Base-by-base conservation (phyloP, 2,329 filamentous ascomycete species). In the Sphaerostilbella broomeana region DNA sequence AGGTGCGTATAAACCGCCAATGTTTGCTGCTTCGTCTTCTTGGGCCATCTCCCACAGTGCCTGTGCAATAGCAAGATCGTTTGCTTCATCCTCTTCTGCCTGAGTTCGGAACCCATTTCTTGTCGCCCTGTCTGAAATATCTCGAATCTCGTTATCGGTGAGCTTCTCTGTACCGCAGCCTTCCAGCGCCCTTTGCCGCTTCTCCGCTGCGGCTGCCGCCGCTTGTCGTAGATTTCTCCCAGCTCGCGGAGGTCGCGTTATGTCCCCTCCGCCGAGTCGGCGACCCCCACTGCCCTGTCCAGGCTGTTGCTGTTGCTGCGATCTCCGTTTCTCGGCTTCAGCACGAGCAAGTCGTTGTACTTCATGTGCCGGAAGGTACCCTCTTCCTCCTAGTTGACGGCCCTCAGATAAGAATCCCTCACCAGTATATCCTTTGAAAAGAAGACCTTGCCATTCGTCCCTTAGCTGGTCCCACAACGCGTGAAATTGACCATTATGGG, bases 401-500 rank as follows among this genome's bases (percentile, higher is more conserved):
- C 89, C 90, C 21, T 81, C 67, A 0, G 81, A 81, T 20, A 95
- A 65, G 62, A 95, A 95, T 0, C 85, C 85, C 60, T 95, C 88
- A 10, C 90, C 90, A 0, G 86, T 94, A 55, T 90, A 95, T 13
- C 90, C 90, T 57, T 90, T 92, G 43, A 78, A 67, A 9, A 80
- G 56, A 6, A 95, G 72, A 2, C 79, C 77, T 52, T 88, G 77
- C 52, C 90, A 81, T 62, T 95, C 89, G 42, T 90, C 85, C 15
- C 90, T 79, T 4, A 95, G 75, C 56, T 94, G 83, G 51, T 95
- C 82, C 86, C 89, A 95, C 5, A 95, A 68, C 0, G 80, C 80
- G 50, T 95, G 79, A 55, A 97, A 97, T 24, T 83, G 75, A 32
- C 70, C 73, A 55, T 95, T 79, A 58, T 97, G 90, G 2, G 86